Evolutionary conservation across 2,329 filamentous ascomycete genomes (phyloP), one percentile per base, ranked within the genome.

Genomic region (Paraphoma sp.): DNA sequence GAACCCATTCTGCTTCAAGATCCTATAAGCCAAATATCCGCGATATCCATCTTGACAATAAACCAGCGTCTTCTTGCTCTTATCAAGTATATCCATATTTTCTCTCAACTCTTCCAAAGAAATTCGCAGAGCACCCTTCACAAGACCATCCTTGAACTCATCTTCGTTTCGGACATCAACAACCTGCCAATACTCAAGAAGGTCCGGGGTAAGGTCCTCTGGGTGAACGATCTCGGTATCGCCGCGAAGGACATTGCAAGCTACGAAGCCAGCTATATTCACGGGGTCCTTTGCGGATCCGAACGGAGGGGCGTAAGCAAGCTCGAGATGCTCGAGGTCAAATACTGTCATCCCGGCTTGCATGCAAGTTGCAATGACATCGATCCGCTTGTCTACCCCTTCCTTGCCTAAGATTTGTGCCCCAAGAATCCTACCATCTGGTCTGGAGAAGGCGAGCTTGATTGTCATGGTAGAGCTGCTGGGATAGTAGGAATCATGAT

Each of bases 211-310:
- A 29, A 64, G 38, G 11, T 68, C 59, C 10, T 59, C 55, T 4
- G 60, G 44, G 47, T 71, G 68, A 4, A 62, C 57, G 44, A 68
- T 62, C 49, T 59, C 47, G 9, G 63, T 61, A 44, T 70, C 68
- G 4, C 62, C 68, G 16, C 65, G 46, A 11, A 70, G 47, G 12
- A 71, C 52, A 52, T 71, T 71, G 16, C 60, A 55, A 2, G 51
- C 67, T 11, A 69, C 66, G 38, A 69, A 71, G 8, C 68, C 67
- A 3, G 59, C 68, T 66, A 71, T 70, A 54, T 71, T 70, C 41
- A 70, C 62, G 2, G 67, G 63, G 42, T 69, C 65, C 51, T 71
- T 71, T 23, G 67, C 68, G 6, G 57, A 58, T 14, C 63, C 63
- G 45, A 64, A 71, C 4, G 68, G 68, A 28, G 68, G 68, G 18